Base-by-base conservation (phyloP, 768 basidiomycete species). In the Guyanaporus albipodus region DNA sequence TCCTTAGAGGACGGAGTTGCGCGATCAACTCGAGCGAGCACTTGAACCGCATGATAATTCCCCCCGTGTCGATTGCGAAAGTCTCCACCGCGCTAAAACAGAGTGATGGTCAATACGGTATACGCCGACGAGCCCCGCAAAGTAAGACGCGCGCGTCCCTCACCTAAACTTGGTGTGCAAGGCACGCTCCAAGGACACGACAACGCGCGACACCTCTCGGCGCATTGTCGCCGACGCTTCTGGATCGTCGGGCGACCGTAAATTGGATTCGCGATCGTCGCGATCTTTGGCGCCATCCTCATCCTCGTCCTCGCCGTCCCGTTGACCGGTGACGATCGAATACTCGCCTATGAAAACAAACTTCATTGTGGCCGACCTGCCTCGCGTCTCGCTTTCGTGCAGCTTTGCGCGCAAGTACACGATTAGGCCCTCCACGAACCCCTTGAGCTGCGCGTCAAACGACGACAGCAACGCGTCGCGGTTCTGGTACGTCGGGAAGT, bases 271-370 rank as follows among this genome's bases (percentile, higher is more conserved):
- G 0, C 3, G 12, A 4, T 18, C 38, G 9, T n/a, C 29, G 12
- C 14, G n/a, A 6, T 23, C 12, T 32, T n/a, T n/a, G n/a, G n/a
- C n/a, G n/a, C n/a, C n/a, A n/a, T n/a, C n/a, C n/a, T n/a, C n/a
- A n/a, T n/a, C n/a, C n/a, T n/a, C n/a, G n/a, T n/a, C 40, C 7
- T 2, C 1, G 14, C 29, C 17, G 14, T n/a, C 36, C 38, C 40
- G 42, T 31, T 52, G 54, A 2, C 52, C 55, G 0, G 43, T 50
- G 15, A 63, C 50, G 31, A 52, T 29, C 37, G 62, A 59, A 27
- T 64, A 64, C 42, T 64, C 64, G 18, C 62, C 62, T 14, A 46
- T 40, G 23, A 66, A 64, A 4, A 39, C 24, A 31, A 64, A 66
- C 4, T 42, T 7, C 43, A 55, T 52, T 12, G 50, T 50, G 7